Evolutionary conservation across 495 filamentous ascomycete genomes (phyloP), one percentile per base, ranked within the genome.

Genomic region (Neurospora africana): DNA sequence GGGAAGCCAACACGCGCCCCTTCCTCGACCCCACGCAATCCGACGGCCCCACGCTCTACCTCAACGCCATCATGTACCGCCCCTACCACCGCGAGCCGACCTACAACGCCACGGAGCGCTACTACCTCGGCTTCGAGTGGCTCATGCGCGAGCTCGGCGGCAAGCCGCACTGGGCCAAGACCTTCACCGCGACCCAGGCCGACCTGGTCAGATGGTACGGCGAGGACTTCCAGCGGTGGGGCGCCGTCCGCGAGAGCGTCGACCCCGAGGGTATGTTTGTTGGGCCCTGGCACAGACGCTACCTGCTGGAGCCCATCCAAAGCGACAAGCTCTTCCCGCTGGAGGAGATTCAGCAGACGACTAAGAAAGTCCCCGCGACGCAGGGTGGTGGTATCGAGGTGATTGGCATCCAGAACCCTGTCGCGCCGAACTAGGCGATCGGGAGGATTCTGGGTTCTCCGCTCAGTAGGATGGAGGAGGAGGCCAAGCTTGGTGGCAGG

Each of bases 111-210:
- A 79, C 77, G 19, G 74, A 87, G 71, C 87, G 93, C 37, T 99
- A 97, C 81, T 98, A 98, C 79, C 84, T 92, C 79, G 95, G 93
- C 1, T 98, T 99, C 73, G 95, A 99, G 84, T 95, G 89, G 85
- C 89, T 99, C 68, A 98, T 98, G 95, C 89, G 89, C 40, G 92
- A 97, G 69, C 82, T 97, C 71, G 93, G 91, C 70, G 95, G 93
- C n/a, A 85, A 86, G 68, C 95, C 95, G 39, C 95, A 99, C 81
- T 99, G 95, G 94, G 95, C 96, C 8, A 99, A 99, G 86, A 97
- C 97, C 76, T 98, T 97, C 81, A 82, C 84, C 36, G 86, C 87
- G 19, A 81, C 83, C 1, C 84, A 86, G 10, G 83, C 85, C 43
- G 88, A 91, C 53, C 83, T 92, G 36, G 79, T 81, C 69, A 68